These are phyloP conservation scores for Fusarium luffae DNA, from an alignment of 2,329 filamentous ascomycete species.

Conservation along the genomic window DNA sequence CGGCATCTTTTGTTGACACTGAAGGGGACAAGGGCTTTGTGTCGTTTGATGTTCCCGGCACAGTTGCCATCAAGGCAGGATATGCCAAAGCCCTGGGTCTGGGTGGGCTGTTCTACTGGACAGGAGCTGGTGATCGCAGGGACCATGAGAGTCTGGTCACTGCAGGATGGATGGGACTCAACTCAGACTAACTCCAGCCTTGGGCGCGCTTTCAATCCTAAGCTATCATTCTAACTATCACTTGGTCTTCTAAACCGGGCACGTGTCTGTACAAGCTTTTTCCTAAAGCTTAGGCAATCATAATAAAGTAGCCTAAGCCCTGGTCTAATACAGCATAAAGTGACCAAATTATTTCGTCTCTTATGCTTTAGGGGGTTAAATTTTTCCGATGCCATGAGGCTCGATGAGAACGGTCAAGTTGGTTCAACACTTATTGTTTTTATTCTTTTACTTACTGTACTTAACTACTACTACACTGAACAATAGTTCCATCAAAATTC, in stretches of 20 bases:
- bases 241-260: neutral
- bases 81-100: conserved; percentile 66
- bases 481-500: neutral
- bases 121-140: conserved; percentile 68
- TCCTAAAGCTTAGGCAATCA: neutral
- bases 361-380: neutral
- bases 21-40: conserved; percentile 62
- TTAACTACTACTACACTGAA: neutral
- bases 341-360: neutral
- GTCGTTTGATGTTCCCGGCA: conserved; percentile 71
- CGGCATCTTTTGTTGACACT: conserved; percentile 66
- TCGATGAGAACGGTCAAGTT: neutral
- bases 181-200: neutral
- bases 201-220: too few species aligned
- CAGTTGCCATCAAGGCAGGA: conserved; percentile 69
- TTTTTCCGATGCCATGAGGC: neutral
- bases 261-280: neutral
- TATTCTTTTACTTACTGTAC: neutral
- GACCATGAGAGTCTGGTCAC: conserved; percentile 67
- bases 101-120: conserved; percentile 76
- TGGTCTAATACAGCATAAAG: neutral
- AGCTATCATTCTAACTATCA: neutral
- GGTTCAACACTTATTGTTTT: conserved; percentile 1
- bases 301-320: neutral
- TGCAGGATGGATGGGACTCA: conserved; percentile 66